These are phyloP conservation scores for Mucor mucedo DNA, from an alignment of 371 early-diverging fungal genomes.

Conservation along the genomic window DNA sequence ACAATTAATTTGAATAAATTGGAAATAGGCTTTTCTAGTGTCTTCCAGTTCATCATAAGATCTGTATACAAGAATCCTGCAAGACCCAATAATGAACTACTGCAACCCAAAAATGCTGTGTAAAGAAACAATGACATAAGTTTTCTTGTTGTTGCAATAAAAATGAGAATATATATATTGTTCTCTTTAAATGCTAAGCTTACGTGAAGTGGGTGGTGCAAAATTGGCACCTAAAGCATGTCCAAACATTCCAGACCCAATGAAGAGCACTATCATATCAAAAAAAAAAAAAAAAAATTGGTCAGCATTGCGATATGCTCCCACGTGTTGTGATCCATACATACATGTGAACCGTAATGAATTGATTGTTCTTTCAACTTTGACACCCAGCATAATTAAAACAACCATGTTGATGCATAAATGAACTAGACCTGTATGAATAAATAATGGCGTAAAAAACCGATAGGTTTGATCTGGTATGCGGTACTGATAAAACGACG, in stretches of 20 bases:
- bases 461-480: constrained; percentile 77
- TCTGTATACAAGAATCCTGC: constrained; percentile 75
- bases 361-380: constrained; percentile 75
- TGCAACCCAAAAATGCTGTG: constrained; percentile 73
- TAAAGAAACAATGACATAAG: background rate
- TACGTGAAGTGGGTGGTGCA: constrained; percentile 58
- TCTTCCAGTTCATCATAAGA: constrained; percentile 73
- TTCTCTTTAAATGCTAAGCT: constrained; percentile 18
- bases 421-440: constrained; percentile 85
- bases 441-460: constrained; percentile 75
- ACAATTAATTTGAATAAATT: constrained; percentile 63
- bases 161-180: background rate
- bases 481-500: constrained; percentile 31
- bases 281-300: constrained; percentile 28
- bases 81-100: constrained; percentile 78
- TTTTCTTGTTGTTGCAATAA: background rate
- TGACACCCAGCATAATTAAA: constrained; percentile 65
- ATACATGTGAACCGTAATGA: constrained; percentile 44
- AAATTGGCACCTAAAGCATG: constrained; percentile 77
- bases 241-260: constrained; percentile 74
- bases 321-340: background rate
- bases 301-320: constrained; percentile 12
- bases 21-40: constrained; percentile 60
- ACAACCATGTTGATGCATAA: constrained; percentile 70
- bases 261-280: constrained; percentile 61